Conservation (phyloP, 306 rosid genomes). For the Sicyos edulis region DNA sequence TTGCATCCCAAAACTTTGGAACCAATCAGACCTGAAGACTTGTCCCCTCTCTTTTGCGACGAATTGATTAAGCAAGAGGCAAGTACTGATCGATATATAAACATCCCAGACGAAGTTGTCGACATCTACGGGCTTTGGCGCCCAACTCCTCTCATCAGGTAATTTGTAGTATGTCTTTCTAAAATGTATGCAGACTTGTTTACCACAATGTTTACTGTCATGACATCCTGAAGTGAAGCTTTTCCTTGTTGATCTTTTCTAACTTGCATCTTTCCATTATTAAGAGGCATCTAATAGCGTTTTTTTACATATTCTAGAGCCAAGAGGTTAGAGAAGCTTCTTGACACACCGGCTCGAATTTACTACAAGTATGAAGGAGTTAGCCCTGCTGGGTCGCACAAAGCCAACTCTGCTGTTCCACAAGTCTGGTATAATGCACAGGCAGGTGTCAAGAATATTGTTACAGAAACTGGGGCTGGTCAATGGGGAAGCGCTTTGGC, state of each 20-base stretch:
- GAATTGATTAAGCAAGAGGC: conserved; percentile 75
- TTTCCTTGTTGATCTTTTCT: background rate
- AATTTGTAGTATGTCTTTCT: conserved; percentile 35
- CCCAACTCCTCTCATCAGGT: conserved; percentile 96
- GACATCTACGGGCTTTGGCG: conserved; percentile 89
- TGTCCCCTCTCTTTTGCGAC: conserved; percentile 67
- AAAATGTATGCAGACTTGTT: conserved; percentile 3
- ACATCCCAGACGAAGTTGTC: conserved; percentile 73
- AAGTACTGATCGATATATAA: conserved; percentile 56
- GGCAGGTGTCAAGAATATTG: conserved; percentile 74
- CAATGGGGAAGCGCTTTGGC: conserved; percentile 98
- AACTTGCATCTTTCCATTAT: background rate
- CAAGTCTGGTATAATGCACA: conserved; percentile 87
- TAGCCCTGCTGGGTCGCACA: conserved; percentile 96
- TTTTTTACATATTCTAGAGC: conserved; percentile 41
- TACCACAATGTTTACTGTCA: background rate
- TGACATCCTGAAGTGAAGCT: background rate
- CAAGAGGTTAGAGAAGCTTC: conserved; percentile 90
- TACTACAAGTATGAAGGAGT: conserved; percentile 95
- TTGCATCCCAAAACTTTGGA: conserved; percentile 69
- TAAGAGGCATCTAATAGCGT: background rate
- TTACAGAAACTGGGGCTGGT: conserved; percentile 98
- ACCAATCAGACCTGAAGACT: conserved; percentile 75
- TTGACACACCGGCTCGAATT: conserved; percentile 81
- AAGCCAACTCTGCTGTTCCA: conserved; percentile 88